Base-by-base conservation (phyloP, 2,329 filamentous ascomycete species). In the Clonostachys chloroleuca region DNA sequence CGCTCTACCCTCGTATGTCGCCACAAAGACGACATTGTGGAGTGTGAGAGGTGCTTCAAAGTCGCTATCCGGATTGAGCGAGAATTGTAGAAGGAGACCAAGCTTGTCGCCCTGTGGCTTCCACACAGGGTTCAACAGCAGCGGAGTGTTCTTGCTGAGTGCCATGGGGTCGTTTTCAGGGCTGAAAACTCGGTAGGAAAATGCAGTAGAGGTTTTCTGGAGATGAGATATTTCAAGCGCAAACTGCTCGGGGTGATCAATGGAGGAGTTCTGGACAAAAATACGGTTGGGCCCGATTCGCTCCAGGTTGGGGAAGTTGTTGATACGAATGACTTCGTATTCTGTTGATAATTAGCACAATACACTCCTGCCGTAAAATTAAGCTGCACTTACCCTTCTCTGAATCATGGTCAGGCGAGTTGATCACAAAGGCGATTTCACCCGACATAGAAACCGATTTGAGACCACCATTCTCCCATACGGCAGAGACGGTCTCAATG, bases 221-320 rank as follows among this genome's bases (percentile, higher is more conserved):
- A 96, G 79, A 60, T 85, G 83, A 13, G 83, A 75, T 7, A 94
- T 69, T 51, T 92, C 81, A 34, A 99, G 72, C 0, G 74, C 80
- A 67, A 95, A 99, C 60, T 92, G 86, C 49, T 95, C 92, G 5
- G 86, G 78, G 49, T 80, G 83, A 10, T 86, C 81, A 2, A 75
- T 60, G 1, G 72, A 67, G 6, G 79, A 74, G 55, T 90, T 86
- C 34, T 84, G 82, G 45, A 97, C 84, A 67, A 97, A 95, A 48
- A 91, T 88, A 40, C 90, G 89, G 63, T 99, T 99, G 2, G 92
- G 91, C 0, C 91, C 92, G 48, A 99, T 92, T 59, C 89, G 91
- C 58, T 97, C 94, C 6, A 99, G 78, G n/a, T 80, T 78, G 10
- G 84, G 70, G 62, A 95, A 96, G 62, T 96, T 94, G 59, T 95